These are phyloP conservation scores for Mrakia hoshinonis DNA, from an alignment of 768 basidiomycete species.

Conservation along the genomic window DNA sequence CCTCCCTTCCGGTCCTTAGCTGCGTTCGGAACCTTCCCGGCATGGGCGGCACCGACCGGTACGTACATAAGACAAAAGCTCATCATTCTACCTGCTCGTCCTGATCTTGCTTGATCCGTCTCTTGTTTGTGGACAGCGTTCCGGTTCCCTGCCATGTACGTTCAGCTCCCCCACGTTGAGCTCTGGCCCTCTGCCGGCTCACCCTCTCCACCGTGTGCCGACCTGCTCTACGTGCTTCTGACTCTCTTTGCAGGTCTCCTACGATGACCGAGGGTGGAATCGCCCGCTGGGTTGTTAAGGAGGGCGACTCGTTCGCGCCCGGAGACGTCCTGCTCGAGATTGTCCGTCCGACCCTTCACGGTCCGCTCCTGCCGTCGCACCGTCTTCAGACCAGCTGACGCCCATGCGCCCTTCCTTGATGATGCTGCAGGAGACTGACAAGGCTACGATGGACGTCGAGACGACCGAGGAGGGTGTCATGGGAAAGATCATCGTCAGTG, in stretches of 20 bases:
- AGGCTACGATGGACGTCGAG: conserved; percentile 44
- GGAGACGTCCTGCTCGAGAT: conserved; percentile 87
- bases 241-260: conserved; percentile 52
- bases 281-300: conserved; percentile 77
- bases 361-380: neutral
- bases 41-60: neutral
- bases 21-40: neutral
- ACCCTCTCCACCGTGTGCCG: neutral
- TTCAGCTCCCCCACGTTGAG: neutral
- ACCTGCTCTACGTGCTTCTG: no score
- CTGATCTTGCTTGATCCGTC: neutral
- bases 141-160: conserved; percentile 29
- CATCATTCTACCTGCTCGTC: neutral
- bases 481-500: conserved; percentile 42
- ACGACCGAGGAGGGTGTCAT: conserved; percentile 42
- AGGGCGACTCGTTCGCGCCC: conserved; percentile 66
- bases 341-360: conserved; percentile 44
- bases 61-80: neutral
- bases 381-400: neutral
- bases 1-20: neutral
- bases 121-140: conserved; percentile 9
- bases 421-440: conserved; percentile 36
- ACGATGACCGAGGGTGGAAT: conserved; percentile 96
- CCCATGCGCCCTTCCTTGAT: neutral
- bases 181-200: neutral